Base-by-base conservation (phyloP, 192 early-diverging fungal genomes). In the Martensiomyces pterosporus region DNA sequence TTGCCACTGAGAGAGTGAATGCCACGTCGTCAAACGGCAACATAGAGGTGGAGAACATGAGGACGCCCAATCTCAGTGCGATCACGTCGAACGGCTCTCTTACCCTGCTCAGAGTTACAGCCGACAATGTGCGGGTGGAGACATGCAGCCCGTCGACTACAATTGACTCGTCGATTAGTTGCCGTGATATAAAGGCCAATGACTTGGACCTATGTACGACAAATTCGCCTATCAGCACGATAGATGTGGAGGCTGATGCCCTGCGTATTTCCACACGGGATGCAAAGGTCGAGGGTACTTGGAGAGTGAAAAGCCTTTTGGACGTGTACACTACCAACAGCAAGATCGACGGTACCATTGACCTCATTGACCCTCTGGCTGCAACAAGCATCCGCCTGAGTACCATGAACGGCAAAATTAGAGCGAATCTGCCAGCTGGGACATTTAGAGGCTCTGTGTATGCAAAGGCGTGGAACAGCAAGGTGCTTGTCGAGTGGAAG, bases 361-460 rank as follows among this genome's bases (percentile, higher is more conserved):
- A 39, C 16, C 37, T 64, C 24, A 39, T 40, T 1, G 48, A 55
- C 14, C 37, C 47, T 2, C 3, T 13, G 9, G 37, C 18, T 0
- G 47, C 33, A 3, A 37, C 46, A 24, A 33, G 1, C 21, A 50
- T 64, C 17, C 25, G 19, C 3, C 35, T 68, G 0, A 33, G 9
- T 7, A 61, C 65, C 1, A 45, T 48, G 2, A 61, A 56, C 21
- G 39, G 53, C 29, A 48, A 26, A 18, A 61, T 68, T 22, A 23
- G 24, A 21, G 58, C 39, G 1, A 17, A 41, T 25, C 48, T 64
- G 43, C 52, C 47, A 0, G 47, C 52, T 10, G 36, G 38, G 13
- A 21, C 27, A 17, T 64, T 64, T 24, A 29, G 60, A 12, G 60
- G 60, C 42, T 13, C 36, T 6, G 50, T 64, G 39, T 52, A 64